phyloP scores from a whole-genome alignment of 139 green algal genomes.

The Micractinium conductrix region DNA sequence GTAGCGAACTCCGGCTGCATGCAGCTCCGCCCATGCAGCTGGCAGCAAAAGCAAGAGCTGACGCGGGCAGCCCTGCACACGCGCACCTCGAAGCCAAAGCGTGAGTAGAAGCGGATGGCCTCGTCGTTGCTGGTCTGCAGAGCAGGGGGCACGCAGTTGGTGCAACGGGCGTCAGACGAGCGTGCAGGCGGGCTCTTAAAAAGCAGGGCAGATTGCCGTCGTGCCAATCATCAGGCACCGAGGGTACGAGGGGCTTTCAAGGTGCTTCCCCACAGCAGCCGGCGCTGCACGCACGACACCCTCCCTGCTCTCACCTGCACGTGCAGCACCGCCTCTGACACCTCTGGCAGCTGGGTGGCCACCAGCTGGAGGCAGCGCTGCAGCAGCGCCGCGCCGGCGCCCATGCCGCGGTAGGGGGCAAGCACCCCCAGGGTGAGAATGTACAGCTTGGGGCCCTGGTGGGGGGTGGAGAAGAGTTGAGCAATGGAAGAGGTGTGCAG shows the following conservation, averaged over 20 bases:
- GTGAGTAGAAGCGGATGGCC: slow-evolving; percentile 75
- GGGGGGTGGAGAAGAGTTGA: too few species aligned
- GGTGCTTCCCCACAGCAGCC: not conserved
- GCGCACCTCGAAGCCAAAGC: slow-evolving; percentile 58
- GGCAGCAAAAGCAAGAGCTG: too few species aligned
- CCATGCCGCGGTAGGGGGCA: slow-evolving; percentile 80
- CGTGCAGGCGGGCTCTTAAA: too few species aligned
- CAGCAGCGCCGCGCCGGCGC: slow-evolving; percentile 60
- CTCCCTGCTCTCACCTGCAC: slow-evolving; percentile 41
- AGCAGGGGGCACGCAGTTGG: not conserved
- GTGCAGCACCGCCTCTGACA: slow-evolving; percentile 69
- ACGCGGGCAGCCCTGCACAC: too few species aligned
- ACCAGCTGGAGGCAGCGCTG: slow-evolving; percentile 26
- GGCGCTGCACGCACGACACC: not conserved
- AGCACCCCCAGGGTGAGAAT: slow-evolving; percentile 91
- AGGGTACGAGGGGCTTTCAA: too few species aligned
- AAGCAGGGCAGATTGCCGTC: too few species aligned
- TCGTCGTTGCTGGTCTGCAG: slow-evolving; percentile 76
- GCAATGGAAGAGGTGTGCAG: too few species aligned
- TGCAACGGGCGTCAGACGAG: not conserved
- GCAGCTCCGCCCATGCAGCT: too few species aligned
- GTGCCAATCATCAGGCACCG: too few species aligned
- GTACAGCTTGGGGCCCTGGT: slow-evolving; percentile 71
- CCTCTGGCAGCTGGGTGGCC: slow-evolving; percentile 39
- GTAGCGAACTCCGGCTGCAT: too few species aligned